Conservation (phyloP, 2,329 filamentous ascomycete species). For the Furcasterigmium furcatum region DNA sequence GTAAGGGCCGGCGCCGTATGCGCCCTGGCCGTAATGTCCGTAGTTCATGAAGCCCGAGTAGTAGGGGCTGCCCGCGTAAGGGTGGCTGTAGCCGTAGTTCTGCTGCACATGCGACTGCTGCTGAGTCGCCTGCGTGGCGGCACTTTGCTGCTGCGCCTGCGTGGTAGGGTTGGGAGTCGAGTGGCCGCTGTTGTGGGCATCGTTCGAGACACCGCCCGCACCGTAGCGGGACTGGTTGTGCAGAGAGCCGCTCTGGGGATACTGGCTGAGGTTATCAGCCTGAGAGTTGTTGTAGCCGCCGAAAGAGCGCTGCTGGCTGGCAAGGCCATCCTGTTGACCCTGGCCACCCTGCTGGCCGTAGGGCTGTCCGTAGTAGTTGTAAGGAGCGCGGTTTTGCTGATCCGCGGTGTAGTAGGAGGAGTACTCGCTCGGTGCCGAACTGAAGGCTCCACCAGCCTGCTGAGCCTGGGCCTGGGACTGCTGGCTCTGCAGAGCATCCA, state of each 20-base stretch:
- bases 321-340: slow-evolving; percentile 70
- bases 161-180: slow-evolving; percentile 82
- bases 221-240: slow-evolving; percentile 56
- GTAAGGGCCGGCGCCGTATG: slow-evolving; percentile 48
- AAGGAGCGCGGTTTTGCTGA: slow-evolving; percentile 67
- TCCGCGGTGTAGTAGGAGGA: slow-evolving; percentile 83
- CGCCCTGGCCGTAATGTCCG: slow-evolving; percentile 49
- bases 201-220: slow-evolving; percentile 48
- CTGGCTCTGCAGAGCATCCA: slow-evolving; percentile 58
- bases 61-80: slow-evolving; percentile 61
- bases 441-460: slow-evolving; percentile 64
- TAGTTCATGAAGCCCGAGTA: slow-evolving; percentile 58
- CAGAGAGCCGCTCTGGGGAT: slow-evolving; percentile 69
- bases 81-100: slow-evolving; percentile 51
- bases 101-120: slow-evolving; percentile 42
- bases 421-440: slow-evolving; percentile 75
- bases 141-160: slow-evolving; percentile 43
- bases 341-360: slow-evolving; percentile 55
- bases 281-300: slow-evolving; percentile 69
- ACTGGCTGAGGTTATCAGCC: slow-evolving; percentile 63
- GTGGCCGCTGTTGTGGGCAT: slow-evolving; percentile 82
- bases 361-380: slow-evolving; percentile 67
- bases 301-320: slow-evolving; percentile 70
- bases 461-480: slow-evolving; percentile 54
- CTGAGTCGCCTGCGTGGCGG: slow-evolving; percentile 35